Percentiles rank a stretch among this genome's conserved stretches.
Conservation (phyloP, 306 rosid genomes). For the Lagenaria siceraria region DNA sequence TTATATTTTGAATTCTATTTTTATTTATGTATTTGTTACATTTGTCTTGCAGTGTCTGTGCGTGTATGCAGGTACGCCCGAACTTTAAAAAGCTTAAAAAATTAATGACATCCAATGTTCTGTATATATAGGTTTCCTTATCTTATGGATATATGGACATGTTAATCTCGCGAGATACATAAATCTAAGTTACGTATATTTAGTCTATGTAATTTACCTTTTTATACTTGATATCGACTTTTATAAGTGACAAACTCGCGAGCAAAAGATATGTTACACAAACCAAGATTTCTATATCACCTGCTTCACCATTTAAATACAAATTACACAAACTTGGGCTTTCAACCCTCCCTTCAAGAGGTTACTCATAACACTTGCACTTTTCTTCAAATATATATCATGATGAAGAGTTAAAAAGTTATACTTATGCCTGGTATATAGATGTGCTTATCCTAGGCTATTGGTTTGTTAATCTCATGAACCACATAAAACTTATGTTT, state of each 20-base stretch:
- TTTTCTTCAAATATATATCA: neutral
- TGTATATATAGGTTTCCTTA: neutral
- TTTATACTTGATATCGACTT: neutral
- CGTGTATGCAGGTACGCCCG: conserved; percentile 61
- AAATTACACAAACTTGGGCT: neutral
- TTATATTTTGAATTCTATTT: neutral
- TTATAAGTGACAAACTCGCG: neutral
- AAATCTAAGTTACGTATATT: neutral
- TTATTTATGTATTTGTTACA: neutral
- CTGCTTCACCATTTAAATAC: neutral
- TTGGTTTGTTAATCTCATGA: neutral
- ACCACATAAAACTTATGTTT: neutral
- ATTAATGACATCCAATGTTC: neutral
- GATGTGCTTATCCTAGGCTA: neutral
- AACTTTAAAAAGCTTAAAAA: neutral
- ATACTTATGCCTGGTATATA: neutral
- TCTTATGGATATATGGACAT: neutral
- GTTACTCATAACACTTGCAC: neutral
- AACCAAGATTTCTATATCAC: neutral
- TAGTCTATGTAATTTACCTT: neutral
- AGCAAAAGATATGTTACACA: neutral
- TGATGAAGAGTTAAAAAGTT: neutral
- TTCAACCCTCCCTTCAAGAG: neutral
- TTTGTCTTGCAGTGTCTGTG: conserved; percentile 49
- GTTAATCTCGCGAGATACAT: neutral